Evolutionary conservation across 129 eudicot genomes (phyloP).

Genomic region (Heracleum sosnowskyi): DNA sequence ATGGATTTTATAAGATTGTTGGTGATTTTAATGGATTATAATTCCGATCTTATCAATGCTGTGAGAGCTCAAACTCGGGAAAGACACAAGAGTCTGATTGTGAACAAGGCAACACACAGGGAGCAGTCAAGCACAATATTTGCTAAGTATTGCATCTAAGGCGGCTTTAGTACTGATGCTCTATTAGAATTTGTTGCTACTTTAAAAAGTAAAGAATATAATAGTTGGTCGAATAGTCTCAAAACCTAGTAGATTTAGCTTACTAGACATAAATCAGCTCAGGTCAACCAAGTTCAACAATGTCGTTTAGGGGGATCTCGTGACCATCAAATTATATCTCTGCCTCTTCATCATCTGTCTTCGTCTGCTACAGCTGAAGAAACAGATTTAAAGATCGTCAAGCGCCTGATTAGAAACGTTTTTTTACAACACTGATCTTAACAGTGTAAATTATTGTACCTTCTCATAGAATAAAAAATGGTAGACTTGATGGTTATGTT

Average conservation of each 20-base stretch:
- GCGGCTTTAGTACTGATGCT: neutral
- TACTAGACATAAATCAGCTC: neutral
- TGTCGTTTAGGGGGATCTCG: neutral
- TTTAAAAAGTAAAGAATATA: too few species aligned
- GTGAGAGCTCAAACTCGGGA: neutral
- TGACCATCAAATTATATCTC: neutral
- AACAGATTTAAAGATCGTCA: neutral
- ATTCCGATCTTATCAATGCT: neutral
- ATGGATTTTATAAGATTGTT: too few species aligned
- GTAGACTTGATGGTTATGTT: neutral
- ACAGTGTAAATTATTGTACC: neutral
- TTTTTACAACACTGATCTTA: neutral
- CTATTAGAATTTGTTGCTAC: neutral
- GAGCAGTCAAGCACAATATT: neutral
- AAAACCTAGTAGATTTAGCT: neutral
- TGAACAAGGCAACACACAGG: neutral
- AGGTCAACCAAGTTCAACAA: neutral
- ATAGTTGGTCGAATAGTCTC: neutral
- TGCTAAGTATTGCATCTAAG: neutral
- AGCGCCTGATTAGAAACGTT: neutral
- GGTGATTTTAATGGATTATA: too few species aligned
- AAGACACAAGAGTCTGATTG: neutral
- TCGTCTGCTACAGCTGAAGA: neutral
- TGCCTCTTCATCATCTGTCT: neutral
- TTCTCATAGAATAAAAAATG: neutral